Evolutionary conservation across 2,329 filamentous ascomycete species (phyloP).

Genomic region (Botrytis deweyae): DNA sequence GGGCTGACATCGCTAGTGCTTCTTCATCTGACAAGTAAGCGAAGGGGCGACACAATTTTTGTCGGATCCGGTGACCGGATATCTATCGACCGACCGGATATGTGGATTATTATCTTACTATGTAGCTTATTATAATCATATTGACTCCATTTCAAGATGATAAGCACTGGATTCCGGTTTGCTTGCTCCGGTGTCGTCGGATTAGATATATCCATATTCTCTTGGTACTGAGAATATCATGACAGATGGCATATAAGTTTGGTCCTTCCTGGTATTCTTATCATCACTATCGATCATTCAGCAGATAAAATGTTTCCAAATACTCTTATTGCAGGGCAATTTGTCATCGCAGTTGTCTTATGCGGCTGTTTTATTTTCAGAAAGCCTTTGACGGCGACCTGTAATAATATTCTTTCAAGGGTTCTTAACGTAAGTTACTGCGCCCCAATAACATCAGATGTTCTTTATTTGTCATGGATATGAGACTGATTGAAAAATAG

Average conservation of each 20-base stretch:
- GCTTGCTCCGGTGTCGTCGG: constrained; percentile 7
- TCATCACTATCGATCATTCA: not conserved
- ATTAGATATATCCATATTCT: not conserved
- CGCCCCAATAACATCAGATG: not conserved
- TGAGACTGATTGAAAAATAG: not conserved
- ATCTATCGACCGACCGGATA: not conserved
- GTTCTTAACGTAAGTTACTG: not conserved
- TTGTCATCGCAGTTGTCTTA: not conserved
- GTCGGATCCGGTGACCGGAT: constrained; percentile 15
- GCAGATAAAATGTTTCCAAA: constrained; percentile 13
- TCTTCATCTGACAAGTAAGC: constrained; percentile 17
- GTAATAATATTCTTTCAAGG: constrained; percentile 8
- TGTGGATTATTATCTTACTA: not conserved
- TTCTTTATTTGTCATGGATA: not conserved
- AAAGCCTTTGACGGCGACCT: not conserved
- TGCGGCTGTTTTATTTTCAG: constrained; percentile 12
- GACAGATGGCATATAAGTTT: constrained; percentile 12
- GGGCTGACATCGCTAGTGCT: not conserved
- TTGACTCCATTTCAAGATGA: not conserved
- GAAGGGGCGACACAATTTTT: not conserved
- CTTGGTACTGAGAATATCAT: not conserved
- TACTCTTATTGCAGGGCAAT: constrained; percentile 1
- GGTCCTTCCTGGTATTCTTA: not conserved
- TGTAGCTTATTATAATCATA: not conserved
- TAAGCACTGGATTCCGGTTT: not conserved